These are phyloP conservation scores for Hypoxylon rickii DNA, from an alignment of 495 filamentous ascomycete species.

Conservation along the genomic window DNA sequence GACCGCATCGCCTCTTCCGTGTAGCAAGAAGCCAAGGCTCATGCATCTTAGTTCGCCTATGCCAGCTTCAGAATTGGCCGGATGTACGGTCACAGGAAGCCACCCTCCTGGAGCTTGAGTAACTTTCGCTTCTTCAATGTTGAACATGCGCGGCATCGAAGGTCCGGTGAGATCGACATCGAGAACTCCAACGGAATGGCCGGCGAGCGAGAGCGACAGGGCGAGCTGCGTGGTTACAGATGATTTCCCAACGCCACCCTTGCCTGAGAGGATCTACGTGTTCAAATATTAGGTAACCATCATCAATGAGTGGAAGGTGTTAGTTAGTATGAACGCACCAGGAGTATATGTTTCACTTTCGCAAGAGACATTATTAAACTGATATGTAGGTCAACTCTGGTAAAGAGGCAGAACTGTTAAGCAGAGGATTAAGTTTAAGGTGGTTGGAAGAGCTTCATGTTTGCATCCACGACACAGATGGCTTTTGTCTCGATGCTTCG, in stretches of 20 bases:
- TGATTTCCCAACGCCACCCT: conserved; percentile 97
- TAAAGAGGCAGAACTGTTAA: no score
- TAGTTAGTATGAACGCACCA: conserved; percentile 46
- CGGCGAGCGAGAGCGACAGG: conserved; percentile 81
- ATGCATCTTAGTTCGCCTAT: conserved; percentile 81
- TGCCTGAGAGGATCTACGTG: conserved; percentile 83
- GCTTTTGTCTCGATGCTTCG: no score
- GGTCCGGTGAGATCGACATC: conserved; percentile 96
- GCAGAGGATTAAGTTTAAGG: conserved; percentile 9
- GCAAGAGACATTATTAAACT: conserved; percentile 57
- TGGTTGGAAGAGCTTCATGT: conserved; percentile 26
- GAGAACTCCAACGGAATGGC: conserved; percentile 88
- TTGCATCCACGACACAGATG: no score
- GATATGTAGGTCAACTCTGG: no score
- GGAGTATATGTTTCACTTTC: conserved; percentile 63
- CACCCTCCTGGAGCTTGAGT: conserved; percentile 87
- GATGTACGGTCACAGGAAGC: conserved; percentile 84
- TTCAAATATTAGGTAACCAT: conserved; percentile 14
- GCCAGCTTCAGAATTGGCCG: conserved; percentile 49
- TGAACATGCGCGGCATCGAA: conserved; percentile 92
- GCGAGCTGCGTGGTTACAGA: conserved; percentile 95
- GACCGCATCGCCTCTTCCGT: conserved; percentile 81
- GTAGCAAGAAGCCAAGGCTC: conserved; percentile 90
- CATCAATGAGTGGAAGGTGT: conserved; percentile 3
- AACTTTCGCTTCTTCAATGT: conserved; percentile 85